Conservation (phyloP, 768 basidiomycete species). For the Termitomyces sp. region DNA sequence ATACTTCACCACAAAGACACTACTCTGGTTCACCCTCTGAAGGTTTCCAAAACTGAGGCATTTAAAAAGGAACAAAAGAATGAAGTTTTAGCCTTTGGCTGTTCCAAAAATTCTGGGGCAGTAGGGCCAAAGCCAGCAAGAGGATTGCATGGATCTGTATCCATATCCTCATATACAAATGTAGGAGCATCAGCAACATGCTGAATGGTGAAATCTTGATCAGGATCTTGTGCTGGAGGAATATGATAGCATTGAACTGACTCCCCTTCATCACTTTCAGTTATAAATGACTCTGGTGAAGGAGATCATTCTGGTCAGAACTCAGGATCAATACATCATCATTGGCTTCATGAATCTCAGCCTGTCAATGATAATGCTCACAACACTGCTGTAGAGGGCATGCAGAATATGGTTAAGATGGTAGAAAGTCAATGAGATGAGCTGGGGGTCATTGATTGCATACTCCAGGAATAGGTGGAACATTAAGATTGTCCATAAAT, state of each 20-base stretch:
- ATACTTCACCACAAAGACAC: too few relatives aligned
- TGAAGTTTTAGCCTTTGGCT: not conserved
- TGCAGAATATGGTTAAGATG: not conserved
- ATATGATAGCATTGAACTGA: too few relatives aligned
- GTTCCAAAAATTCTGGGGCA: not conserved
- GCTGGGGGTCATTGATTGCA: not conserved
- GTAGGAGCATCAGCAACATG: not conserved
- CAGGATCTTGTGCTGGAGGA: too few relatives aligned
- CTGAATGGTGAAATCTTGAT: too few relatives aligned
- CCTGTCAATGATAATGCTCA: not conserved
- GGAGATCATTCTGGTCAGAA: not conserved
- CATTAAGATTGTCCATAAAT: too few relatives aligned
- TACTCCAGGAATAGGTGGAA: too few relatives aligned
- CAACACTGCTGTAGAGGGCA: not conserved
- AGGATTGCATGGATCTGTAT: not conserved
- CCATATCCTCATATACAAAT: not conserved
- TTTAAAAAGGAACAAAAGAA: not conserved
- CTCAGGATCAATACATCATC: not conserved
- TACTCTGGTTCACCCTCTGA: not conserved
- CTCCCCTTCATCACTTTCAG: not conserved
- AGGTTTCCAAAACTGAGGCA: not conserved
- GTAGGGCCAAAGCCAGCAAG: too few relatives aligned
- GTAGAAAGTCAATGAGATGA: too few relatives aligned
- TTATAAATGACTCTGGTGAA: not conserved
- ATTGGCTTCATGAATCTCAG: not conserved